Conservation (phyloP, 2,329 filamentous ascomycete genomes). For the Venturia oleaginea region DNA sequence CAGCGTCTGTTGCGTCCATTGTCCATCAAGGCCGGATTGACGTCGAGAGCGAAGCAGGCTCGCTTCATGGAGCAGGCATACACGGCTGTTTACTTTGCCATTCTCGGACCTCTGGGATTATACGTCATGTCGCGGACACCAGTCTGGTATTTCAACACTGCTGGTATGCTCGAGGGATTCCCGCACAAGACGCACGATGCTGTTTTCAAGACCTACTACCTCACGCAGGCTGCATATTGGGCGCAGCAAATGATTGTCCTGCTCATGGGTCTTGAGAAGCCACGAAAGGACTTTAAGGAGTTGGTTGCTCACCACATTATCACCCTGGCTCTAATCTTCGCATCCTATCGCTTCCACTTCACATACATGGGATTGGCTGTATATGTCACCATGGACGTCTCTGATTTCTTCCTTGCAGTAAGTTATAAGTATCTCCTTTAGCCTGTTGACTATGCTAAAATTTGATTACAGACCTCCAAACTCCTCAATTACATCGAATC, state of each 20-base stretch:
- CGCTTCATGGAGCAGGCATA: constrained; percentile 97
- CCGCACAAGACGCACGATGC: constrained; percentile 75
- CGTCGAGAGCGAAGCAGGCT: constrained; percentile 65
- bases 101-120: constrained; percentile 74
- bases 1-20: constrained; percentile 75
- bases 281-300: constrained; percentile 90
- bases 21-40: constrained; percentile 60
- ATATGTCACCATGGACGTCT: constrained; percentile 90
- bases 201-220: constrained; percentile 88
- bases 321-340: constrained; percentile 69
- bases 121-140: constrained; percentile 89
- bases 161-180: constrained; percentile 80
- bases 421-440: constrained; percentile 26
- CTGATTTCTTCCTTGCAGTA: constrained; percentile 91
- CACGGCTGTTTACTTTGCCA: constrained; percentile 79
- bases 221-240: constrained; percentile 94
- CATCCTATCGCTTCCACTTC: constrained; percentile 94
- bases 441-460: constrained; percentile 8
- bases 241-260: constrained; percentile 87
- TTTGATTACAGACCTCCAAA: constrained; percentile 63
- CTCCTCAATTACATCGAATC: constrained; percentile 83
- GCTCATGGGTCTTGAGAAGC: constrained; percentile 80
- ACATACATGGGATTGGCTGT: constrained; percentile 90
- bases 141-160: constrained; percentile 92
- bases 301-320: constrained; percentile 87